A percentile compares a stretch with the other conserved stretches of the same genome.
phyloP scores from a whole-genome alignment of 257 asterid genomes.

The Penstemon eatonii region DNA sequence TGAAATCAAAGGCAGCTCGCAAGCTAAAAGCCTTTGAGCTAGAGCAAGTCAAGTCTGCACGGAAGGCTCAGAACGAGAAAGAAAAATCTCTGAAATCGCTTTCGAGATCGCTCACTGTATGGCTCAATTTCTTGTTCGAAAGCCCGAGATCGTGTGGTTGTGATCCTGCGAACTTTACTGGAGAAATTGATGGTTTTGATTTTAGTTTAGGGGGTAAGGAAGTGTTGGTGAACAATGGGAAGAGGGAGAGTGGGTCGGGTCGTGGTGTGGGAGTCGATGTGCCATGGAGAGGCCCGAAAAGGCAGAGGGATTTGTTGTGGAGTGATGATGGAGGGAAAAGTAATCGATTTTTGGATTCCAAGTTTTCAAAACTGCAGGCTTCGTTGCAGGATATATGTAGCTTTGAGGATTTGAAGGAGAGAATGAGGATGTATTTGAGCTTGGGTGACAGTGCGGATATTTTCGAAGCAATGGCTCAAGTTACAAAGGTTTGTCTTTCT shows the following conservation, averaged over 20 bases:
- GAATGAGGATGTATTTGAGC: constrained; percentile 80
- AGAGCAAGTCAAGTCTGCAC: constrained; percentile 81
- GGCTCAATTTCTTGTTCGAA: constrained; percentile 87
- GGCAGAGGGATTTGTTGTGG: constrained; percentile 65
- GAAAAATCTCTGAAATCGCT: constrained; percentile 68
- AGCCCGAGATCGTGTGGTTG: constrained; percentile 87
- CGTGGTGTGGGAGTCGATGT: constrained; percentile 64
- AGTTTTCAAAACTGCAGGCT: constrained; percentile 49
- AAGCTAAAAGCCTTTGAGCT: constrained; percentile 74
- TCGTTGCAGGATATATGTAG: constrained; percentile 87
- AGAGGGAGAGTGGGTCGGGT: constrained; percentile 61
- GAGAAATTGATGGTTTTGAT: constrained; percentile 48
- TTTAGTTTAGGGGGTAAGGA: constrained; percentile 29
- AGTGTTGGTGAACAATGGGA: constrained; percentile 47
- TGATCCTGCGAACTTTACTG: constrained; percentile 52
- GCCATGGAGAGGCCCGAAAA: constrained; percentile 89
- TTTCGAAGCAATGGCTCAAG: constrained; percentile 70
- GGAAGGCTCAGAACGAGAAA: constrained; percentile 64
- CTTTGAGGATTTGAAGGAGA: constrained; percentile 82
- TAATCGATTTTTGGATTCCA: constrained; percentile 35
- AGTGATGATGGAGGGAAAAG: constrained; percentile 35
- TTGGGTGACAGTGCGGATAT: constrained; percentile 66
- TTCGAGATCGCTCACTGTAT: constrained; percentile 76
- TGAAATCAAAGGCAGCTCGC: constrained; percentile 61
- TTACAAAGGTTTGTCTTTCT: constrained; percentile 66